These are phyloP conservation scores for Fusarium sp. DNA, from an alignment of 2,329 filamentous ascomycete genomes.

Conservation along the genomic window DNA sequence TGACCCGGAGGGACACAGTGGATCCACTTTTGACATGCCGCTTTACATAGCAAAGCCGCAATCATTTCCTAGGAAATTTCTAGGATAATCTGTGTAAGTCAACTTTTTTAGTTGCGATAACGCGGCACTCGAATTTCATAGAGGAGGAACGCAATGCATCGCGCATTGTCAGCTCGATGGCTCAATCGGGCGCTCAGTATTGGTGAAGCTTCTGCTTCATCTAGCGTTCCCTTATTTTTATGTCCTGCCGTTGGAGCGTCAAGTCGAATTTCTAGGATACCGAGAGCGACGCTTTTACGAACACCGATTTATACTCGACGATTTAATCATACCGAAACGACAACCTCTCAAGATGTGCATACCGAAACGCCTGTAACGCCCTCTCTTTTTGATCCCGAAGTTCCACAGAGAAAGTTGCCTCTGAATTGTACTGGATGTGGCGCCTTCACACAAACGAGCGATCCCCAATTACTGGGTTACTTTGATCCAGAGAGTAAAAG, in stretches of 20 bases:
- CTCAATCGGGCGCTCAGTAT: slow-evolving; percentile 57
- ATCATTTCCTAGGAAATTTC: slow-evolving; percentile 42
- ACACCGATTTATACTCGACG: slow-evolving; percentile 38
- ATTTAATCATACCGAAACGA: slow-evolving; percentile 45
- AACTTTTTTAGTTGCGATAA: slow-evolving; percentile 18
- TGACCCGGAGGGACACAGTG: slow-evolving; percentile 41
- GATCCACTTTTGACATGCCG: slow-evolving; percentile 18
- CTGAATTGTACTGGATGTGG: slow-evolving; percentile 72
- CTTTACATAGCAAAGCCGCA: slow-evolving; percentile 10
- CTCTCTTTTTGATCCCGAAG: not conserved
- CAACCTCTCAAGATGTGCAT: slow-evolving; percentile 12
- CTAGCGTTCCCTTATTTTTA: slow-evolving; percentile 60
- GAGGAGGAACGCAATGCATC: slow-evolving; percentile 54
- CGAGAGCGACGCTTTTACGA: slow-evolving; percentile 19
- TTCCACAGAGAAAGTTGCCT: slow-evolving; percentile 56
- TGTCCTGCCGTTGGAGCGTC: slow-evolving; percentile 57
- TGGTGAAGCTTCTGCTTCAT: slow-evolving; percentile 50
- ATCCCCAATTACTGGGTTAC: slow-evolving; percentile 65
- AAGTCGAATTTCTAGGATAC: slow-evolving; percentile 22
- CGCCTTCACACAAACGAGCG: slow-evolving; percentile 68
- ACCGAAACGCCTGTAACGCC: not conserved
- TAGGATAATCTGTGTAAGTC: slow-evolving; percentile 32
- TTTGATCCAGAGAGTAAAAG: slow-evolving; percentile 64
- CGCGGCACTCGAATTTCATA: slow-evolving; percentile 2
- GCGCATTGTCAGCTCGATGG: slow-evolving; percentile 56